Percentiles rank a stretch among this genome's conserved stretches.
phyloP scores from a whole-genome alignment of 768 basidiomycete species.

The Pulveroboletus sp. region DNA sequence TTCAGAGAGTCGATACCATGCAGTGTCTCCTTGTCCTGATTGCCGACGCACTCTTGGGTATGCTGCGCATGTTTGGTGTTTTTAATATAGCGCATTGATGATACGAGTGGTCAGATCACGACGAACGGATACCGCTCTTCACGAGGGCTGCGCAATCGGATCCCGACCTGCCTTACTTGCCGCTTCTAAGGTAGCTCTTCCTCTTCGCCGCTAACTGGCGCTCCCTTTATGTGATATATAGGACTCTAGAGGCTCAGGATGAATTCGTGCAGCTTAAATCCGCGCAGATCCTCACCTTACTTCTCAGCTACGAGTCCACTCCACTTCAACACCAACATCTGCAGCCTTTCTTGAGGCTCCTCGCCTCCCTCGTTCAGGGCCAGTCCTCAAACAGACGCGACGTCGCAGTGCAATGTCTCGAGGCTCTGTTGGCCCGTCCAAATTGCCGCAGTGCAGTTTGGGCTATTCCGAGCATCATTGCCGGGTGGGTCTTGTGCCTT shows the following conservation, averaged over 20 bases:
- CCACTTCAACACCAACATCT: conserved; percentile 49
- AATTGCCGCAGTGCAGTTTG: conserved; percentile 80
- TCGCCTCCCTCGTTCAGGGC: conserved; percentile 60
- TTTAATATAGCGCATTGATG: neutral
- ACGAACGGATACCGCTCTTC: conserved; percentile 80
- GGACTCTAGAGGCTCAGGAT: conserved; percentile 79
- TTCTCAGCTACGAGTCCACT: conserved; percentile 59
- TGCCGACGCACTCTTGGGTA: conserved; percentile 82
- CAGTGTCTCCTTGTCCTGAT: conserved; percentile 83
- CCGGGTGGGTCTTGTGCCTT: conserved; percentile 44
- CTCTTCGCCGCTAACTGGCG: neutral
- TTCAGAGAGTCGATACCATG: conserved; percentile 81
- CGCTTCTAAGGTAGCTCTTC: conserved; percentile 60
- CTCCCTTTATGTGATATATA: conserved; percentile 29
- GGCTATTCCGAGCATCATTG: conserved; percentile 61
- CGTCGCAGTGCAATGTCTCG: conserved; percentile 87
- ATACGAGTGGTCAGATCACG: conserved; percentile 55
- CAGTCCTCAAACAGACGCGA: conserved; percentile 68
- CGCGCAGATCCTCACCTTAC: conserved; percentile 80
- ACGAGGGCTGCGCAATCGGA: conserved; percentile 56
- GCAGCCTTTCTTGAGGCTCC: conserved; percentile 52
- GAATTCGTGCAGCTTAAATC: conserved; percentile 94
- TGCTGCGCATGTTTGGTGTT: conserved; percentile 17
- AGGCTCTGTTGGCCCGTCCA: conserved; percentile 75
- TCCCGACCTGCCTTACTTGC: conserved; percentile 74